Conservation (phyloP, 2,329 filamentous ascomycete genomes). For the Colletotrichum sp. region DNA sequence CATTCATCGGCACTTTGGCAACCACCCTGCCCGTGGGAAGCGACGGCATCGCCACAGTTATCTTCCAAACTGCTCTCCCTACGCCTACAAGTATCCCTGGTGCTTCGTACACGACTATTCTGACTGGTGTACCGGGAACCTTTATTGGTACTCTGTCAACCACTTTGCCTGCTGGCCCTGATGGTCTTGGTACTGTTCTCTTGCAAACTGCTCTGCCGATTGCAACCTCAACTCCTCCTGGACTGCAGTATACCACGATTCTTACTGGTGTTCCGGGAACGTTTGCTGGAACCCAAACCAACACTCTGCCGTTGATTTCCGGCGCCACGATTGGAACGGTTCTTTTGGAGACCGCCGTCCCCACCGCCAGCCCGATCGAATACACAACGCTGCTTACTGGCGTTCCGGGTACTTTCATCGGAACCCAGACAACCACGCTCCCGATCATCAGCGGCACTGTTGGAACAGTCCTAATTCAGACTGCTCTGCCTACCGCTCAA, state of each 20-base stretch:
- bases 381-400: neutral
- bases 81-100: neutral
- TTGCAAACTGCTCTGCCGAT: neutral
- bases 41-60: neutral
- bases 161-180: neutral
- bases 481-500: neutral
- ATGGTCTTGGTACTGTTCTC: neutral
- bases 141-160: neutral
- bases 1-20: too few relatives aligned
- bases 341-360: neutral
- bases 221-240: neutral
- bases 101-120: neutral
- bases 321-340: neutral
- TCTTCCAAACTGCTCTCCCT: neutral
- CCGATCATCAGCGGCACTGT: neutral
- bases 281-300: neutral
- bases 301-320: neutral
- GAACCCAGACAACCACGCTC: neutral
- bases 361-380: neutral
- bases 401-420: neutral
- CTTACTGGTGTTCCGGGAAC: neutral
- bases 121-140: neutral
- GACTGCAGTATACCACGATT: neutral
- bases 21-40: too few relatives aligned
- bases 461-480: neutral